phyloP scores from a whole-genome alignment of 177 flowering plant genomes.

The Vitis hybrid region DNA sequence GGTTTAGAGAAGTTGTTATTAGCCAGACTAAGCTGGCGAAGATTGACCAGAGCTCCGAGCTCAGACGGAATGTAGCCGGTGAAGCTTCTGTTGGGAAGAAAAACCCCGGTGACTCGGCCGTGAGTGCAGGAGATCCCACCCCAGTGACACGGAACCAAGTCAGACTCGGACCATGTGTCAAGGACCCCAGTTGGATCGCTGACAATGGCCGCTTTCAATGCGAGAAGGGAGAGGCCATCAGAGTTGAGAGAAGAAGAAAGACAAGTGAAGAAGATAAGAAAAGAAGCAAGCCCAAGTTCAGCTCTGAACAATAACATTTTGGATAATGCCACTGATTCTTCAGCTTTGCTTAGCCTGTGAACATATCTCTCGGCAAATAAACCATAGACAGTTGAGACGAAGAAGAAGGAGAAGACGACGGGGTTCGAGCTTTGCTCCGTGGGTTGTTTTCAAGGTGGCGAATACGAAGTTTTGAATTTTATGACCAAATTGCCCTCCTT shows the following conservation, averaged over 20 bases:
- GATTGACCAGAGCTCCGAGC: constrained; percentile 62
- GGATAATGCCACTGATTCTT: no score
- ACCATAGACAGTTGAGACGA: background rate
- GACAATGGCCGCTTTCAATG: constrained; percentile 80
- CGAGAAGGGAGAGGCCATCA: constrained; percentile 87
- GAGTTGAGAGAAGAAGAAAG: constrained; percentile 51
- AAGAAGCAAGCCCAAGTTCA: background rate
- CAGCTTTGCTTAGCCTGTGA: no score
- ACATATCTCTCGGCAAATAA: no score
- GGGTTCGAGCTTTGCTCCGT: background rate
- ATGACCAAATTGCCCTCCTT: no score
- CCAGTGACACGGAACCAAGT: constrained; percentile 79
- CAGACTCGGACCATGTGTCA: constrained; percentile 58
- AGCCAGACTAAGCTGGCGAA: constrained; percentile 47
- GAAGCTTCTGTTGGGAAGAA: constrained; percentile 48
- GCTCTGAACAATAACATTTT: background rate
- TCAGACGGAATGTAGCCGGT: constrained; percentile 90
- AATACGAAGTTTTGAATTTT: no score
- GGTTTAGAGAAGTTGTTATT: constrained; percentile 58
- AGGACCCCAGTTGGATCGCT: constrained; percentile 61
- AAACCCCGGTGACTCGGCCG: constrained; percentile 49
- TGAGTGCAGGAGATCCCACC: constrained; percentile 56
- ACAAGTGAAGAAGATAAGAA: constrained; percentile 16
- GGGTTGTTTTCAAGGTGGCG: constrained; percentile 14
- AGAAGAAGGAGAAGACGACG: background rate